phyloP scores from a whole-genome alignment of 2,329 filamentous ascomycete genomes.

The Pleurostoma richardsiae region DNA sequence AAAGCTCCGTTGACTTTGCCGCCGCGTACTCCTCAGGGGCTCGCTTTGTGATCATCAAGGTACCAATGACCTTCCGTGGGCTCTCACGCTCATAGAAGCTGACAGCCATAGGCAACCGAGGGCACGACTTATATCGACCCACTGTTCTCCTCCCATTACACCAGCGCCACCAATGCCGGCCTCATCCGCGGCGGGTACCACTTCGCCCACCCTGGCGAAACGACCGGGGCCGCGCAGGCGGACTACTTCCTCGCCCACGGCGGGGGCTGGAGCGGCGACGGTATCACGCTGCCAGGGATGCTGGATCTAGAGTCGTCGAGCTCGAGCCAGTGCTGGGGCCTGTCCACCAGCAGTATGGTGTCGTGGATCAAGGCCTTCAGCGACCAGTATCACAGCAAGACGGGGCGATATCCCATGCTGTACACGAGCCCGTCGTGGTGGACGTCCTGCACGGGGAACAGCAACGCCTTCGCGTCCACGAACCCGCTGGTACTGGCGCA shows the following conservation, averaged over 20 bases:
- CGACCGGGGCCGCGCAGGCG: constrained; percentile 41
- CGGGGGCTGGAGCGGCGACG: constrained; percentile 48
- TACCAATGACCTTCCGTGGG: constrained; percentile 4
- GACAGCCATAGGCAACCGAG: constrained; percentile 39
- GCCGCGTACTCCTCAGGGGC: constrained; percentile 30
- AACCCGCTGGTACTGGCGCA: constrained; percentile 43
- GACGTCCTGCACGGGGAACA: constrained; percentile 46
- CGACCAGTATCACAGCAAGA: constrained; percentile 39
- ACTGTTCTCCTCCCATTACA: constrained; percentile 46
- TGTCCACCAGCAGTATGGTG: constrained; percentile 39
- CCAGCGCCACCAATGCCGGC: constrained; percentile 40
- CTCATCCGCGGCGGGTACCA: constrained; percentile 53
- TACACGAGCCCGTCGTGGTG: constrained; percentile 51
- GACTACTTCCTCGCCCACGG: constrained; percentile 46
- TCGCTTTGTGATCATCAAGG: constrained; percentile 40
- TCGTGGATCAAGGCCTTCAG: constrained; percentile 49
- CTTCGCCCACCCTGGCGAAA: constrained; percentile 42
- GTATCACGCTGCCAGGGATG: constrained; percentile 52
- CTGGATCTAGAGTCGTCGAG: constrained; percentile 45
- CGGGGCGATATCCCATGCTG: constrained; percentile 44
- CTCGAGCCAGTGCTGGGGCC: constrained; percentile 36
- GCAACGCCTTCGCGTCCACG: constrained; percentile 34
- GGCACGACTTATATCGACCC: constrained; percentile 39
- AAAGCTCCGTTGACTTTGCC: constrained; percentile 29
- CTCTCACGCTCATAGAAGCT: too few relatives aligned